Evolutionary conservation across 176 grass and related monocot species (phyloP), one percentile per base, ranked within the genome.

Genomic region (Zoysia japonica): DNA sequence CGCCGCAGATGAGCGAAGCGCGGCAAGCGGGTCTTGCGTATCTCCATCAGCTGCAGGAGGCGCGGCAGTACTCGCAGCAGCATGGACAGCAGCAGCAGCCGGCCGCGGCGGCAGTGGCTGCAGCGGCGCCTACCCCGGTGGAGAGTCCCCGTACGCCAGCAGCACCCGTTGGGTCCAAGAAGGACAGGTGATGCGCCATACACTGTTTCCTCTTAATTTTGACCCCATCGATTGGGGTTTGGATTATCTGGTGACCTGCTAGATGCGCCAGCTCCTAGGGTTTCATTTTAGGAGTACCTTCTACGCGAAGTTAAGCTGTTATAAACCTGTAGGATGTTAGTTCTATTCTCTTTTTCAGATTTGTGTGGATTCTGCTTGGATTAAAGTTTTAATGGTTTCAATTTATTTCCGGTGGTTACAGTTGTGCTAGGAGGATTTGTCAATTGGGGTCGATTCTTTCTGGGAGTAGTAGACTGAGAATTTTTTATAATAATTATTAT

Each of bases 21-120:
- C 92, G 85, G 50, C 89, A 82, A 49, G 89, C 87, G 86, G 80
- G 85, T 77, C 81, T 87, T 5, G 69, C 67, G 11, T 66, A 79
- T 66, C 11, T 88, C 5, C 91, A 89, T 52, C 78, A 86, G 28
- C 79, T 71, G 59, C 59, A 61, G 59, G 59, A 61, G 9, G 20
- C 59, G 20, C 59, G 59, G 11, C 59, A 61, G 9, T 36, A 61
- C 36, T 1, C 19, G 20, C 59, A 61, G 19, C 74, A 66, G 5
- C 45, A 16, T 55, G 52, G 17, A 9, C 78, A 85, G 51, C 80
- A 82, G 74, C 36, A 66, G 70, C 64, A 76, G 11, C 54, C 61
- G 2, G 73, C 67, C 0, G 85, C 61, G 6, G 41, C 76, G 7
- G 73, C 70, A 1, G 75, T 71, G 0, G 62, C 73, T 47, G 82